phyloP scores from a whole-genome alignment of 1,284 basidiomycete species.

The Peniophora sp. region DNA sequence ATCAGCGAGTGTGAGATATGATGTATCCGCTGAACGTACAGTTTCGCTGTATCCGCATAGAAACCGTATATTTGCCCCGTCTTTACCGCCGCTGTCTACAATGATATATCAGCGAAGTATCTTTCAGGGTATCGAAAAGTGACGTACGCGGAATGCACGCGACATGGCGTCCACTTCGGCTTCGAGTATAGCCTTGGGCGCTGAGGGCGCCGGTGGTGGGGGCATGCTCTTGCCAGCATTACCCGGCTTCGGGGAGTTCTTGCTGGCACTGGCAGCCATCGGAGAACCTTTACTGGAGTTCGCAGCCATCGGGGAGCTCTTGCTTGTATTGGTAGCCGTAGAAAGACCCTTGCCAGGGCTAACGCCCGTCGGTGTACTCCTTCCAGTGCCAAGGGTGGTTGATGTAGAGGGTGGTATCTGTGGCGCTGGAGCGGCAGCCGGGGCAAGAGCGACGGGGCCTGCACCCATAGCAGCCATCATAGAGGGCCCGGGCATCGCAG shows the following conservation, averaged over 20 bases:
- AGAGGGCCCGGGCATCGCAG: not conserved
- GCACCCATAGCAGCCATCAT: not conserved
- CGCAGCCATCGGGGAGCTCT: no score
- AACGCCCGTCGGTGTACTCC: no score
- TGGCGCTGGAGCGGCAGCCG: not conserved
- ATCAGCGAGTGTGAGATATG: not conserved
- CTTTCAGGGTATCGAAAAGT: not conserved
- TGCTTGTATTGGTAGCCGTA: no score
- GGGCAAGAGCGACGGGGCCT: not conserved
- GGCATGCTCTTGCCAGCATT: constrained; percentile 37
- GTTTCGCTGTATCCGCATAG: constrained; percentile 50
- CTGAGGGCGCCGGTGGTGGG: constrained; percentile 46
- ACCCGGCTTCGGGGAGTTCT: not conserved
- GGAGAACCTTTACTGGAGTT: no score
- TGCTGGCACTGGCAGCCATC: no score
- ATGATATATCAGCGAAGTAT: not conserved
- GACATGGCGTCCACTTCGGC: constrained; percentile 53
- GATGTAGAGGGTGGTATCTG: not conserved
- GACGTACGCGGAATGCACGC: constrained; percentile 45
- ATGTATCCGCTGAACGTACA: constrained; percentile 38
- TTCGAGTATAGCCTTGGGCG: constrained; percentile 43
- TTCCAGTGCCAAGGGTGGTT: not conserved
- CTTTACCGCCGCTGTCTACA: constrained; percentile 57
- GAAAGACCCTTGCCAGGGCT: no score
- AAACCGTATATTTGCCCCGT: constrained; percentile 64